These are phyloP conservation scores for Crotalaria pallida DNA, from an alignment of 306 rosid genomes.

Conservation along the genomic window DNA sequence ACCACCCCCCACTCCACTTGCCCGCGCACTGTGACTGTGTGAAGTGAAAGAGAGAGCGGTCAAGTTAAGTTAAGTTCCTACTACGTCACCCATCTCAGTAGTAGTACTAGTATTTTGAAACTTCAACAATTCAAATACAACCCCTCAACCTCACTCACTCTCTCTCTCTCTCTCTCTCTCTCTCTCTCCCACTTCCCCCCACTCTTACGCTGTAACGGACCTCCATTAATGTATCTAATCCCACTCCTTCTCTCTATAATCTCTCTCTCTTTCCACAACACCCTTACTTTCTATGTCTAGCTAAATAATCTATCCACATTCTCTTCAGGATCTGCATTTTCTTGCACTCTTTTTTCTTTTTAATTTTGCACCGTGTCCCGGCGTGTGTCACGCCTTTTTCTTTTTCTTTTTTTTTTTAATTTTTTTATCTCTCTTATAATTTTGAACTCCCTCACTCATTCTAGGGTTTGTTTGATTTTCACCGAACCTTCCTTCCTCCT, in stretches of 20 bases:
- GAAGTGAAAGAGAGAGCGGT: no score
- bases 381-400: background rate
- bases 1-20: background rate
- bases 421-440: no score
- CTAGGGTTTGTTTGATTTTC: slow-evolving; percentile 30
- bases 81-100: no score
- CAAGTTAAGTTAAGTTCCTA: background rate
- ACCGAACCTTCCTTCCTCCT: background rate
- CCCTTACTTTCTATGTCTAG: background rate
- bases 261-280: background rate
- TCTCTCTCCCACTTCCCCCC: background rate
- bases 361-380: background rate
- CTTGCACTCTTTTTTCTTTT: background rate
- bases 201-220: slow-evolving; percentile 22
- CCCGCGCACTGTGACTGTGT: no score
- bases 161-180: slow-evolving; percentile 25
- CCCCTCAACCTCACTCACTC: background rate
- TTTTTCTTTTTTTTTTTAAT: background rate
- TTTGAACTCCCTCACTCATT: slow-evolving; percentile 16
- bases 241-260: background rate
- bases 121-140: slow-evolving; percentile 66
- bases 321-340: background rate
- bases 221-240: slow-evolving; percentile 34
- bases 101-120: slow-evolving; percentile 21
- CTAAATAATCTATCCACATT: background rate